These are phyloP conservation scores for Protomyces inundatus DNA, from an alignment of 1,139 yeast genomes.

Conservation along the genomic window DNA sequence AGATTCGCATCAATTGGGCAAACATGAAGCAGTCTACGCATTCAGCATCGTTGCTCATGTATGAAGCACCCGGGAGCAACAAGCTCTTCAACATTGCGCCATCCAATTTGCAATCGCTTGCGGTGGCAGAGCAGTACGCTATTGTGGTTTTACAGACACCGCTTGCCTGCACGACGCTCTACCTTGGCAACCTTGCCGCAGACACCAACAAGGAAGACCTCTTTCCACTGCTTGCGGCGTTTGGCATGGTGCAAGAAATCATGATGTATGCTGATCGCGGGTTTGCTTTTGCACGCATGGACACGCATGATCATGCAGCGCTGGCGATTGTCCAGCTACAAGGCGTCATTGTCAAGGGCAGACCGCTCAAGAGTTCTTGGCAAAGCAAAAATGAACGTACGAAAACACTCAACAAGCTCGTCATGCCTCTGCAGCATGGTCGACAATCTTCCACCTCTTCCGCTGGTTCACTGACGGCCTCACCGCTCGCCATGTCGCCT, in stretches of 20 bases:
- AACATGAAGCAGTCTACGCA: conserved; percentile 49
- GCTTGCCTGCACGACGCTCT: conserved; percentile 60
- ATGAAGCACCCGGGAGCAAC: neutral
- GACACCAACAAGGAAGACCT: conserved; percentile 67
- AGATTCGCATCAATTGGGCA: conserved; percentile 86
- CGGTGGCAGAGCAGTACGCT: neutral
- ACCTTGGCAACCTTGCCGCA: conserved; percentile 78
- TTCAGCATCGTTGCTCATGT: neutral
- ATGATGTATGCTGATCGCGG: conserved; percentile 76
- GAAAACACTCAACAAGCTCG: neutral
- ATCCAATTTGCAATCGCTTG: neutral
- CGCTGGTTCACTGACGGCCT: neutral
- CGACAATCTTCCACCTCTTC: neutral
- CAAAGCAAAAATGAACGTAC: neutral
- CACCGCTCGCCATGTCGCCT: neutral
- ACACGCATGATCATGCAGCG: conserved; percentile 83
- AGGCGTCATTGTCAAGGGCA: conserved; percentile 70
- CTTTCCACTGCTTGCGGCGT: conserved; percentile 68
- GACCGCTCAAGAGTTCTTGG: conserved; percentile 78
- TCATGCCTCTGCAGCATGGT: neutral
- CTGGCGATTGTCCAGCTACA: conserved; percentile 75
- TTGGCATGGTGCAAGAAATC: conserved; percentile 77
- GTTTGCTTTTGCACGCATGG: conserved; percentile 81
- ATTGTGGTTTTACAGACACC: conserved; percentile 9
- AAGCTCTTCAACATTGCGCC: neutral